Evolutionary conservation across 441 rosid genomes (phyloP), one percentile per base, ranked within the genome.

Genomic region (Rhodomyrtus psidioides): DNA sequence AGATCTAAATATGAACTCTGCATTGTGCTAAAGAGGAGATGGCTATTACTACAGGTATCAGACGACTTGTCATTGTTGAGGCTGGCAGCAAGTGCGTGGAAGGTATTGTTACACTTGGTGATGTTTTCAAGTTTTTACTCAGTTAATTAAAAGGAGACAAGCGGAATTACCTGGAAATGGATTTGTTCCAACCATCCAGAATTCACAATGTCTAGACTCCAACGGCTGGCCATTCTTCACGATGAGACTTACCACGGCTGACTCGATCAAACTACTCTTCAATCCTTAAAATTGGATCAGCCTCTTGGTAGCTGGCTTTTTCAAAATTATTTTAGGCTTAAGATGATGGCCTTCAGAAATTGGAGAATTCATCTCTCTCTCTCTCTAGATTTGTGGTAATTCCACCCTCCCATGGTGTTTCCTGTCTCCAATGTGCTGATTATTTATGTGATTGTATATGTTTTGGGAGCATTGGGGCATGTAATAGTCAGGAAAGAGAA

Each of bases 21-120:
- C 54, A 24, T 39, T 58, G 55, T 82, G 76, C 53, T 88, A 55
- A 70, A 70, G 39, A 44, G 79, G 79, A 70, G 79, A 70, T 70
- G 79, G 79, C 79, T 54, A 12, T 55, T 54, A 5, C 87, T 87
- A 28, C 90, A 98, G 99, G 98, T 86, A 96, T 95, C 53, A 93
- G 99, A 91, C 93, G 99, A 86, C 91, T 98, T 57, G 91, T 96
- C 86, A 92, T 95, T 81, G 98, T 98, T 89, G 99, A 98, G 90
- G 97, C 98, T 57, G 98, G 99, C 83, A 98, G 98, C 94, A 98
- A 94, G 91, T 97, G 98, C 30, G 99, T 98, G 9, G 95, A 98
- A 95, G 99, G 99, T 85, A 93, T 96, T 76, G 91, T 98, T 82
- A 93, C 99, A 46, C 83, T 98, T 88, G 93, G 96, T 60, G 99